A percentile compares a stretch with the other conserved stretches of the same genome.
Evolutionary conservation across 257 asterid species (phyloP).

Genomic region (Rubia yunnanensis): DNA sequence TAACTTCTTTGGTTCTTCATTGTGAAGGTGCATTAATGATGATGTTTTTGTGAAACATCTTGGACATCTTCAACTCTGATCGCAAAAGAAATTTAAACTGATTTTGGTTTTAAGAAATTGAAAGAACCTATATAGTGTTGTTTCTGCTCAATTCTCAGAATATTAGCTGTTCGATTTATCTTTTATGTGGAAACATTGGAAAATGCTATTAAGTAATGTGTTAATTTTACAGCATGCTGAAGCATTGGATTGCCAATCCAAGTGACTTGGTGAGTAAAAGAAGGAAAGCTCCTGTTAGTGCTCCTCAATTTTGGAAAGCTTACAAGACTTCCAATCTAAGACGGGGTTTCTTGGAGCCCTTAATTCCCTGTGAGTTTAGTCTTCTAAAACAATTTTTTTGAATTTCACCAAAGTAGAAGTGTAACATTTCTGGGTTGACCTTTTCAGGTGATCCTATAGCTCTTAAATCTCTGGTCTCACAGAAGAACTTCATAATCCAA

Average conservation of each 20-base stretch:
- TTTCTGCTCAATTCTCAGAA: too few species aligned
- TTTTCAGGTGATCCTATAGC: slow-evolving; percentile 37
- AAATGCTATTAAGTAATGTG: background rate
- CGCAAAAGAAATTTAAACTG: background rate
- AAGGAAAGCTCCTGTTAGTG: slow-evolving; percentile 33
- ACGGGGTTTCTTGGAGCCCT: slow-evolving; percentile 51
- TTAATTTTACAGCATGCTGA: slow-evolving; percentile 33
- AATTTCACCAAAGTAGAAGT: background rate
- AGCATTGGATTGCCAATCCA: slow-evolving; percentile 39
- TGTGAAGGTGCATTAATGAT: background rate
- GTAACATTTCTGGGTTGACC: slow-evolving; percentile 1
- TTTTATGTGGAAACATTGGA: background rate
- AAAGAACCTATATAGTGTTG: background rate
- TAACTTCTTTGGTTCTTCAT: background rate
- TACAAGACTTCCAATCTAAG: slow-evolving; percentile 32
- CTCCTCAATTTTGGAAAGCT: slow-evolving; percentile 44
- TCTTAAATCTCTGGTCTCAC: slow-evolving; percentile 18
- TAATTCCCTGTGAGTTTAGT: slow-evolving; percentile 43
- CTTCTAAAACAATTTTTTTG: background rate
- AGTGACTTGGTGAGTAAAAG: slow-evolving; percentile 41
- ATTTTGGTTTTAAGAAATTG: background rate
- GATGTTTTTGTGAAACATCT: background rate
- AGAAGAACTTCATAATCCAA: slow-evolving; percentile 11
- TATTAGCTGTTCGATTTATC: background rate
- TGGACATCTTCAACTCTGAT: background rate